These are phyloP conservation scores for Albugo laibachii DNA, from an alignment of 352 stramenopile species.

Conservation along the genomic window DNA sequence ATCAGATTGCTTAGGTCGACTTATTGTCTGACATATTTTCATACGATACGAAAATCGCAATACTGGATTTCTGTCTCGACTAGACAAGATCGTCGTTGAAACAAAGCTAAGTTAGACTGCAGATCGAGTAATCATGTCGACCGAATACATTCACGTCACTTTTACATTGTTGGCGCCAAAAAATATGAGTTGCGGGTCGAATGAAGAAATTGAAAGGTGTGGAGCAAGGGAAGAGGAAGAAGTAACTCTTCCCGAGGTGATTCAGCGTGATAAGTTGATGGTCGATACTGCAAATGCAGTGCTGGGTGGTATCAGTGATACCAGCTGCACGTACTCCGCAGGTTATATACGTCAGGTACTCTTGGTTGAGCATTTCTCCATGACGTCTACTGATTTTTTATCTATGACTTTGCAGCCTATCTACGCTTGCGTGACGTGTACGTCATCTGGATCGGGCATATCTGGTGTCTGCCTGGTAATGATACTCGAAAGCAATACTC, in stretches of 20 bases:
- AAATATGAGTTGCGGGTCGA: too few relatives aligned
- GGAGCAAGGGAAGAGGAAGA: slow-evolving; percentile 15
- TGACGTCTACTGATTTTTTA: background rate
- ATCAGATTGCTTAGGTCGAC: too few relatives aligned
- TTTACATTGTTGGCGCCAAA: too few relatives aligned
- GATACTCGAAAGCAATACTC: background rate
- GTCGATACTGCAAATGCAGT: slow-evolving; percentile 35
- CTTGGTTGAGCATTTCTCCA: background rate
- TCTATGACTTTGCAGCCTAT: slow-evolving; percentile 11
- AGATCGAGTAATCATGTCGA: too few relatives aligned
- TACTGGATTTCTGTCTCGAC: too few relatives aligned
- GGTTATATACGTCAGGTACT: slow-evolving; percentile 39
- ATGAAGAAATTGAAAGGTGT: too few relatives aligned
- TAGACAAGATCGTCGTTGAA: too few relatives aligned
- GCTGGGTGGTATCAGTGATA: slow-evolving; percentile 30
- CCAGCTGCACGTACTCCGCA: slow-evolving; percentile 45
- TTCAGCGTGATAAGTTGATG: slow-evolving; percentile 29
- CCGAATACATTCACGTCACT: too few relatives aligned
- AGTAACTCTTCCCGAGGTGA: slow-evolving; percentile 37
- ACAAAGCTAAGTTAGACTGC: too few relatives aligned
- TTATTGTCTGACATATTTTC: too few relatives aligned
- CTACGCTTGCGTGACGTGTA: slow-evolving; percentile 53
- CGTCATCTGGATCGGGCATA: slow-evolving; percentile 15
- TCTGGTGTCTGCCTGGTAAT: slow-evolving; percentile 35
- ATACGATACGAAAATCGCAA: too few relatives aligned